Percentiles rank a stretch among this genome's conserved stretches.
These are phyloP conservation scores for Coniochaeta prunicola DNA, from an alignment of 2,329 filamentous ascomycete species.

Conservation along the genomic window DNA sequence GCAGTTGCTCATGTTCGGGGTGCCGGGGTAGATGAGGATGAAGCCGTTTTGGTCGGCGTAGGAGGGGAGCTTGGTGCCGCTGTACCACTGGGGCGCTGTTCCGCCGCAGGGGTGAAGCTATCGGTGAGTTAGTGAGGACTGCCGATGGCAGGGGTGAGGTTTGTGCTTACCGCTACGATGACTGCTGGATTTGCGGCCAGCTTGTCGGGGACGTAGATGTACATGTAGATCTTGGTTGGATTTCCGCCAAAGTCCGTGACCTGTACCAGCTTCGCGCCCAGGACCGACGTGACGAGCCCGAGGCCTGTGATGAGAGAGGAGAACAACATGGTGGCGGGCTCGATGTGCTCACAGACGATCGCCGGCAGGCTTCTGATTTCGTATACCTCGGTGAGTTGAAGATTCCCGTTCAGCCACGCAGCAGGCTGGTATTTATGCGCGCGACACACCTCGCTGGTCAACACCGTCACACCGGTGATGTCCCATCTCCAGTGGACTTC, in stretches of 20 bases:
- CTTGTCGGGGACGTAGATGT: constrained; percentile 27
- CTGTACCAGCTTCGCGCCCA: constrained; percentile 13
- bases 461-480: background rate
- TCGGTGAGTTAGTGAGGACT: background rate
- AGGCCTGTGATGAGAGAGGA: background rate
- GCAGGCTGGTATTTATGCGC: background rate
- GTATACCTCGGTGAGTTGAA: background rate
- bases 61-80: constrained; percentile 33
- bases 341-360: background rate
- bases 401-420: background rate
- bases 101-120: constrained; percentile 38
- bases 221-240: constrained; percentile 31
- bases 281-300: background rate
- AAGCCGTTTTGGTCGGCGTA: constrained; percentile 21
- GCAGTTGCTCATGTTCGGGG: constrained; percentile 34
- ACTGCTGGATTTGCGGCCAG: constrained; percentile 31
- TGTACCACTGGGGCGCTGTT: constrained; percentile 30
- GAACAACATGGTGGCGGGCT: background rate
- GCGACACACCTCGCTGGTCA: background rate
- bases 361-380: background rate
- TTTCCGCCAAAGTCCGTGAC: constrained; percentile 20
- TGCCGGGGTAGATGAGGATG: constrained; percentile 40
- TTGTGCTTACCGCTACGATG: constrained; percentile 28
- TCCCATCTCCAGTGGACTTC: background rate
- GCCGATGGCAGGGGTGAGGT: background rate